A percentile compares a stretch with the other conserved stretches of the same genome.
Conservation (phyloP, 306 rosid species). For the Pyrus pyrifolia region DNA sequence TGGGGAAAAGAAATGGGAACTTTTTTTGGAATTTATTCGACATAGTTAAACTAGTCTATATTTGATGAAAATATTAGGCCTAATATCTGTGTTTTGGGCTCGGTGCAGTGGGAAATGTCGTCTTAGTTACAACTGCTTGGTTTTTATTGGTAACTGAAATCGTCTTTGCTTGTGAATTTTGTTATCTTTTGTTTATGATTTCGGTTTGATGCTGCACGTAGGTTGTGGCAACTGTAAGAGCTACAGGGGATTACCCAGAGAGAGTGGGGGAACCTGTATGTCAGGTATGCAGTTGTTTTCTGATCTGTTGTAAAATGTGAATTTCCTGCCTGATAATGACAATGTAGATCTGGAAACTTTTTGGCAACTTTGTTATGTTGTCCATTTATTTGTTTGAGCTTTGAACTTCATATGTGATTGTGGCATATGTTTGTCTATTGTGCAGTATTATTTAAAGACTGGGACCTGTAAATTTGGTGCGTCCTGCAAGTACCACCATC, state of each 20-base stretch:
- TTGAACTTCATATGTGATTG: constrained; percentile 2
- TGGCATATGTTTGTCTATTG: constrained; percentile 13
- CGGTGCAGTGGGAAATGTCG: not conserved
- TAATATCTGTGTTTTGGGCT: not conserved
- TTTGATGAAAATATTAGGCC: not conserved
- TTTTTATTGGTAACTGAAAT: not conserved
- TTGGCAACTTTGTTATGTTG: not conserved
- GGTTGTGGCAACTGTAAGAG: constrained; percentile 89
- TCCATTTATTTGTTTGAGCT: not conserved
- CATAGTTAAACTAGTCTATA: not conserved
- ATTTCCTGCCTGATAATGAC: not conserved
- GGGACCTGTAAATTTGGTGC: constrained; percentile 91
- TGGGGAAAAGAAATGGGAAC: not conserved
- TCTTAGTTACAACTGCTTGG: not conserved
- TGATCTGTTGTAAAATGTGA: not conserved
- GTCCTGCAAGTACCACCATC: constrained; percentile 90
- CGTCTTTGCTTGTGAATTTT: not conserved
- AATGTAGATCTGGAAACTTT: constrained; percentile 8
- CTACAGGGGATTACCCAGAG: constrained; percentile 93
- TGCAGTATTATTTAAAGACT: constrained; percentile 82
- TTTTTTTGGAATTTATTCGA: not conserved
- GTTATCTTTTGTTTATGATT: constrained; percentile 11
- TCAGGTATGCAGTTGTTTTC: constrained; percentile 40
- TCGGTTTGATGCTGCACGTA: constrained; percentile 17
- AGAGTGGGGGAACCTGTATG: constrained; percentile 76